Evolutionary conservation across 345 rosid species (phyloP), one percentile per base, ranked within the genome.

Genomic region (Cardamine resedifolia): DNA sequence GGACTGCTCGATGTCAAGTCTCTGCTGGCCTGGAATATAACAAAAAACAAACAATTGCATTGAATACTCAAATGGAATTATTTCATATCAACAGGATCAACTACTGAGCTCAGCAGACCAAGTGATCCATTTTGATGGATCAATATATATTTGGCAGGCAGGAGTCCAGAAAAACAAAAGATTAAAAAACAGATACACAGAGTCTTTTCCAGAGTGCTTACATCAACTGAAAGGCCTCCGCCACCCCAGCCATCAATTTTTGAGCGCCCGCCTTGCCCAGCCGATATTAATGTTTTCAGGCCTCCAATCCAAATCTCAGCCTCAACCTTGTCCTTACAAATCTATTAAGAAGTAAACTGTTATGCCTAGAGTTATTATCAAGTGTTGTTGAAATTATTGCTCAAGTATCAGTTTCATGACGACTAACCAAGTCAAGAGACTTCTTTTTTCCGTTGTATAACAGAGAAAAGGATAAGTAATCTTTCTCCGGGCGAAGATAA

Each of bases 171-270:
- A 39, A 7, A 50, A n/a, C n/a, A 36, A 47, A 23, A 23, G 47
- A 33, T 31, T 2, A 10, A 1, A n/a, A 58, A 33, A 14, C 0
- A 10, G 26, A 51, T 6, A 39, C 23, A 74, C 18, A 7, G 57
- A 61, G 58, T 18, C 48, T 28, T 36, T 47, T 48, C 30, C 31
- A 70, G 63, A 48, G 74, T 50, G 59, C 84, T 84, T 84, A 95
- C 99, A 80, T 90, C 96, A 82, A 88, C 87, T 78, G 81, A 82
- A 72, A 91, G 85, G 77, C 91, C 81, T 58, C 94, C 90, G 49
- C 91, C 96, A 84, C 71, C 79, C 97, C 99, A 83, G 56, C 96
- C 96, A 83, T 95, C 99, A 75, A 95, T 95, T 86, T 95, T 95
- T 45, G 96, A 91, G 43, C 96, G 96, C 20, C 97, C 97, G 45